Base-by-base conservation (phyloP, 768 basidiomycete species). In the Suillus variegatus region DNA sequence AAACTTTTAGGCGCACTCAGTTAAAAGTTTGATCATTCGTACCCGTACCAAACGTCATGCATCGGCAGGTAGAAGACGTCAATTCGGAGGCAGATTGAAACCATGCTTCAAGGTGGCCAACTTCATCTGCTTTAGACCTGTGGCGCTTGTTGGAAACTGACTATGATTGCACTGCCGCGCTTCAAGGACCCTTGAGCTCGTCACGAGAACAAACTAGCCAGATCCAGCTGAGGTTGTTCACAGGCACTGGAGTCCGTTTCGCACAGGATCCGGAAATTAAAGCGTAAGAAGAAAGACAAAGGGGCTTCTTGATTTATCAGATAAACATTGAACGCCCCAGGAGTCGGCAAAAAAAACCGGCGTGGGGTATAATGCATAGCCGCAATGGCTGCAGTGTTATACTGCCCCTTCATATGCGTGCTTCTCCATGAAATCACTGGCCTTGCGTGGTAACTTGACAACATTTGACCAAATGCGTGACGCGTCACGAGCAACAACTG, bases 171-270 rank as follows among this genome's bases (percentile, higher is more conserved):
- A 61, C 55, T 25, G 55, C 52, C 35, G 55, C 25, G 3, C 16
- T 57, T 64, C 52, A 54, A 52, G 62, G 61, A 65, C 64, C 63
- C 55, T 64, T 73, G 47, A 32, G 49, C 28, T 44, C 43, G 63
- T 65, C 54, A 55, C 54, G 32, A 55, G 64, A 49, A 46, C 41
- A 3, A 22, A 32, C 60, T 58, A 57, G 44, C 66, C 66, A 54
- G 47, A 71, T 64, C 55, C 25, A 54, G 70, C 51, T 52, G 51
- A 61, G 10, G 25, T 49, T 36, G 43, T 74, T 76, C 73, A 65
- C 73, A 76, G 72, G 72, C 62, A 62, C 56, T 20, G 51, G 62
- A 43, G 49, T 41, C 46, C 46, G 25, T 36, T 63, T 60, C 51
- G 38, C 54, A 63, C 47, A 40, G 38, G 58, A 55, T 54, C 60